A percentile compares a stretch with the other conserved stretches of the same genome.
Evolutionary conservation across 768 basidiomycete species (phyloP).

Genomic region (Cystobasidium ongulense): DNA sequence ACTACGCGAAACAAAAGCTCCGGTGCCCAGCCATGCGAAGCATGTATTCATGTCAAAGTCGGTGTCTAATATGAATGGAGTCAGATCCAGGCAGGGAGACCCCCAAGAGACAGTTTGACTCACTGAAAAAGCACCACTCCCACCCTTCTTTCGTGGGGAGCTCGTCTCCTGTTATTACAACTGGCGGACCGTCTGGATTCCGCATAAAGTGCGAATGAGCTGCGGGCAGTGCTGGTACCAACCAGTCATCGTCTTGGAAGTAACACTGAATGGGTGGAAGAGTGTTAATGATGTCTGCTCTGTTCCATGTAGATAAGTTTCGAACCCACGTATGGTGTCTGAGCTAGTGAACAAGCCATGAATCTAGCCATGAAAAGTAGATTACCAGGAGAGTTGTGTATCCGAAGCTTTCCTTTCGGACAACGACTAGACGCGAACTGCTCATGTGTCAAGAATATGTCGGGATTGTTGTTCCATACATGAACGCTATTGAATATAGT

Average conservation of each 20-base stretch:
- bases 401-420: conserved; percentile 30
- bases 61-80: neutral
- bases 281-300: neutral
- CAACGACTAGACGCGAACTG: conserved; percentile 27
- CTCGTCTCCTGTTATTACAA: conserved; percentile 32
- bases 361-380: conserved; percentile 37
- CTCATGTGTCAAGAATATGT: conserved; percentile 24
- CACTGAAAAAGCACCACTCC: conserved; percentile 42
- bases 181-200: conserved; percentile 34
- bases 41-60: conserved; percentile 37
- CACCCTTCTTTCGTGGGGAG: conserved; percentile 32
- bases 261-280: conserved; percentile 33
- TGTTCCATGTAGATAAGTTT: neutral
- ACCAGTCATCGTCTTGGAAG: conserved; percentile 42
- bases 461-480: conserved; percentile 41
- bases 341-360: conserved; percentile 35
- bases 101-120: neutral
- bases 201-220: conserved; percentile 36
- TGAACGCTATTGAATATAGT: conserved; percentile 26
- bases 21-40: conserved; percentile 40
- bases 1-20: conserved; percentile 33
- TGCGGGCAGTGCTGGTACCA: conserved; percentile 33
- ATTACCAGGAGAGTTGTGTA: conserved; percentile 40
- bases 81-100: neutral
- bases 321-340: conserved; percentile 24